Conservation (phyloP, 2,329 filamentous ascomycete genomes). For the Colletotrichum truncatum region DNA sequence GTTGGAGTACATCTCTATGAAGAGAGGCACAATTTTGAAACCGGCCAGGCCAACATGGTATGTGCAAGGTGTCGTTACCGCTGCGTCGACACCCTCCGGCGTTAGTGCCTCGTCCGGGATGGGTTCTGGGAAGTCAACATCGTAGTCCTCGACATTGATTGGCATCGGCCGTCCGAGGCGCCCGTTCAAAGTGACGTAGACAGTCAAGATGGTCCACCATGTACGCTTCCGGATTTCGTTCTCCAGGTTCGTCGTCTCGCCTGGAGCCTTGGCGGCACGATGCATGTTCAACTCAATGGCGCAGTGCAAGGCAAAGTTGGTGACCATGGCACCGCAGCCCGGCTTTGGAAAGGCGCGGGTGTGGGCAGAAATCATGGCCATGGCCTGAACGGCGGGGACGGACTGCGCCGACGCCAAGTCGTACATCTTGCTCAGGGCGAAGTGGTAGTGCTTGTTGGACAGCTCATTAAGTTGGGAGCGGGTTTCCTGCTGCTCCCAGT, state of each 20-base stretch:
- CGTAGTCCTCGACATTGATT: conserved; percentile 78
- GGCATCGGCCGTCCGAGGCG: conserved; percentile 83
- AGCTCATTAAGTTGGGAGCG: conserved; percentile 66
- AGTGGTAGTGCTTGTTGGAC: conserved; percentile 83
- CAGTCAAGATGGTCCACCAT: conserved; percentile 77
- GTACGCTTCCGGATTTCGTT: conserved; percentile 80
- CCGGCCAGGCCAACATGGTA: conserved; percentile 74
- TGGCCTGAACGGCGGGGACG: conserved; percentile 75
- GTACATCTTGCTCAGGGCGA: conserved; percentile 74
- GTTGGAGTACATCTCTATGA: conserved; percentile 78
- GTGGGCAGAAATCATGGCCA: conserved; percentile 77
- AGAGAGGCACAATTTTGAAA: conserved; percentile 72
- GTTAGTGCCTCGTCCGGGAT: conserved; percentile 77
- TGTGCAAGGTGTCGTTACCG: conserved; percentile 66
- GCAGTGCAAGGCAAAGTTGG: conserved; percentile 70
- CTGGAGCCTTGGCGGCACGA: conserved; percentile 66
- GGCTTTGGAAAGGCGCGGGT: conserved; percentile 83
- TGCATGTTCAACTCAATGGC: conserved; percentile 82
- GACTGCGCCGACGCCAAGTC: conserved; percentile 70
- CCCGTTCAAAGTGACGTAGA: conserved; percentile 75
- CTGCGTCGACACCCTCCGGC: conserved; percentile 68
- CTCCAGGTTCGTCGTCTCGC: conserved; percentile 63
- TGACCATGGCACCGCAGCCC: conserved; percentile 76
- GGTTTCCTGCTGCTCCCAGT: conserved; percentile 64
- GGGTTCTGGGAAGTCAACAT: conserved; percentile 78